A percentile compares a stretch with the other conserved stretches of the same genome.
These are phyloP conservation scores for Trichoderma aggressivum DNA, from an alignment of 2,329 filamentous ascomycete genomes.

Conservation along the genomic window DNA sequence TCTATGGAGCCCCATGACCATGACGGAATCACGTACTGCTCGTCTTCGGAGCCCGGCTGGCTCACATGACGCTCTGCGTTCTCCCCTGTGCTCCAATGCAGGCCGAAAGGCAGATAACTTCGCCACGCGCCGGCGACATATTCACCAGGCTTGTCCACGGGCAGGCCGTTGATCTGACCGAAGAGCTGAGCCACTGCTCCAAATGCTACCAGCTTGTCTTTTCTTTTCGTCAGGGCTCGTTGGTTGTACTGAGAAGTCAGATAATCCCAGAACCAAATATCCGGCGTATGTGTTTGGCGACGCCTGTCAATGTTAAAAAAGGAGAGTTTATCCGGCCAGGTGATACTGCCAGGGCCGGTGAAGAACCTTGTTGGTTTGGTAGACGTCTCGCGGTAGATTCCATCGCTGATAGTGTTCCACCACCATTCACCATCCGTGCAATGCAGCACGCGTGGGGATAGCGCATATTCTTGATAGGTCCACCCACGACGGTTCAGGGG, in stretches of 20 bases:
- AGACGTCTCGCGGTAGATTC: neutral
- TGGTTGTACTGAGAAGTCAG: slow-evolving; percentile 1
- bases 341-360: neutral
- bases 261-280: neutral
- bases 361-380: neutral
- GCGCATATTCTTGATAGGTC: slow-evolving; percentile 3
- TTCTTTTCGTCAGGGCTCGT: slow-evolving; percentile 2
- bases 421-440: slow-evolving; percentile 12
- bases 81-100: neutral
- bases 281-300: neutral
- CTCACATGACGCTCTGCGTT: neutral
- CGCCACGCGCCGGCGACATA: neutral
- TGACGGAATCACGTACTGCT: neutral
- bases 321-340: neutral
- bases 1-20: slow-evolving; percentile 7
- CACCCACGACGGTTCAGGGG: slow-evolving; percentile 1
- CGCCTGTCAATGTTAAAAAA: neutral
- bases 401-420: slow-evolving; percentile 3
- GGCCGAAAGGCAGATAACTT: neutral
- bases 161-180: neutral
- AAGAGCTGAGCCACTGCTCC: slow-evolving; percentile 4
- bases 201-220: slow-evolving; percentile 8
- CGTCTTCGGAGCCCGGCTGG: neutral
- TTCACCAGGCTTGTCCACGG: neutral
- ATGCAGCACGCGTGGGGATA: slow-evolving; percentile 5